phyloP scores from a whole-genome alignment of 192 early-diverging fungal genomes.

The Phycomyces blakesleeanus region DNA sequence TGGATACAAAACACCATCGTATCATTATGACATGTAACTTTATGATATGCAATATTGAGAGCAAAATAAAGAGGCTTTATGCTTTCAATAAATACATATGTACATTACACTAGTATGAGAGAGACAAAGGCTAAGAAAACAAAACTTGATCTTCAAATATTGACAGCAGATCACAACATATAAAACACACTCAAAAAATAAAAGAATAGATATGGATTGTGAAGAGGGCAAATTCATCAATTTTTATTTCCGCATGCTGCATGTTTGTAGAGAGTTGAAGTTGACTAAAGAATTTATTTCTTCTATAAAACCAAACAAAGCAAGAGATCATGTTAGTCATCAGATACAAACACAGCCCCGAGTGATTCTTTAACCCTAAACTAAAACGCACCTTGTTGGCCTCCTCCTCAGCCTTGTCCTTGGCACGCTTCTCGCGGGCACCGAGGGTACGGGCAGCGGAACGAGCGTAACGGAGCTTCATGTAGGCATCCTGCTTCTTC shows the following conservation, averaged over 20 bases:
- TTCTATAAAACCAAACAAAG: constrained; percentile 15
- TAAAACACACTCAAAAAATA: too few relatives aligned
- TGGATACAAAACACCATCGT: too few relatives aligned
- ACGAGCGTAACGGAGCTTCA: constrained; percentile 74
- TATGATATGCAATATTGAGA: too few relatives aligned
- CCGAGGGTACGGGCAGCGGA: constrained; percentile 73
- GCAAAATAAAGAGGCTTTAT: too few relatives aligned
- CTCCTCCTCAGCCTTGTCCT: constrained; percentile 81
- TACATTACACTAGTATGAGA: background rate
- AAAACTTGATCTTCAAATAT: too few relatives aligned
- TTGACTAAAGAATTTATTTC: constrained; percentile 24
- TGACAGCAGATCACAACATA: too few relatives aligned
- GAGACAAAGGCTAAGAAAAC: too few relatives aligned
- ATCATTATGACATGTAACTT: too few relatives aligned
- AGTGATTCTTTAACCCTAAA: too few relatives aligned
- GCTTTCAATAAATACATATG: background rate
- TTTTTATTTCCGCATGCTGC: constrained; percentile 8
- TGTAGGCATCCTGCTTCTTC: constrained; percentile 59
- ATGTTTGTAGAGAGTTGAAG: background rate
- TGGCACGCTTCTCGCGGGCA: constrained; percentile 73
- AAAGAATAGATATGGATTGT: background rate
- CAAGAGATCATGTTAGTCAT: background rate
- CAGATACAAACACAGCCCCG: background rate
- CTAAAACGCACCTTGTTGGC: constrained; percentile 70
- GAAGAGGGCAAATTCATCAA: background rate